These are phyloP conservation scores for Xylaria sp. DNA, from an alignment of 2,329 filamentous ascomycete species.

Conservation along the genomic window DNA sequence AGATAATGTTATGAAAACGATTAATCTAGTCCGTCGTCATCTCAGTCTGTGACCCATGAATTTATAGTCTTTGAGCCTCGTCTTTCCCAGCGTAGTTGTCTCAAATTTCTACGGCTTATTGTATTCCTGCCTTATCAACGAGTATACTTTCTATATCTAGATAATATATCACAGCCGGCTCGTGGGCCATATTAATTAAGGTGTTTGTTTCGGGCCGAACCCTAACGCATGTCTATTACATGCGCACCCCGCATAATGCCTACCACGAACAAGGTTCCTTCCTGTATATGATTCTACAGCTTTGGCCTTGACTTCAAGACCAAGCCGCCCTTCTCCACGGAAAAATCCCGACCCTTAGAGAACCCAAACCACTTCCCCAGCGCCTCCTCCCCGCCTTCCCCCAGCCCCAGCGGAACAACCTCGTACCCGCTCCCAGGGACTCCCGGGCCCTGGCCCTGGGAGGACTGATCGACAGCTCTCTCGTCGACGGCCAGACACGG, in stretches of 20 bases:
- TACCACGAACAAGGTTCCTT: not conserved
- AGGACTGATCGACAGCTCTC: slow-evolving; percentile 45
- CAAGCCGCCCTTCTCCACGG: slow-evolving; percentile 67
- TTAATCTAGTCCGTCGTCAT: not conserved
- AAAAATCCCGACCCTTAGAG: slow-evolving; percentile 73
- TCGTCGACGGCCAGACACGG: slow-evolving; percentile 69
- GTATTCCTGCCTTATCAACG: not conserved
- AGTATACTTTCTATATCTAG: too few relatives aligned
- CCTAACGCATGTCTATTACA: too few relatives aligned
- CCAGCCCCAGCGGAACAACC: slow-evolving; percentile 64
- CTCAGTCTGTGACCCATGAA: not conserved
- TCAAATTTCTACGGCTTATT: not conserved
- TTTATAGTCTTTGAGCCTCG: not conserved
- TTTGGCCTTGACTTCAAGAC: slow-evolving; percentile 55
- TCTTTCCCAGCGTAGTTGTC: not conserved
- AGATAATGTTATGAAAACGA: slow-evolving; percentile 21
- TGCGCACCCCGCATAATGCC: not conserved
- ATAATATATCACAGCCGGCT: too few relatives aligned
- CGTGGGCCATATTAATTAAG: too few relatives aligned
- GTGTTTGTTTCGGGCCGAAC: not conserved
- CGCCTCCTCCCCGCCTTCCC: slow-evolving; percentile 73
- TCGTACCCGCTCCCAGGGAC: slow-evolving; percentile 71
- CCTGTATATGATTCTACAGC: slow-evolving; percentile 40
- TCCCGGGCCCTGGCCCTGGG: slow-evolving; percentile 68
- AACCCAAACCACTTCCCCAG: slow-evolving; percentile 79